phyloP scores from a whole-genome alignment of 2,329 filamentous ascomycete species.

The Monosporascus sp. region DNA sequence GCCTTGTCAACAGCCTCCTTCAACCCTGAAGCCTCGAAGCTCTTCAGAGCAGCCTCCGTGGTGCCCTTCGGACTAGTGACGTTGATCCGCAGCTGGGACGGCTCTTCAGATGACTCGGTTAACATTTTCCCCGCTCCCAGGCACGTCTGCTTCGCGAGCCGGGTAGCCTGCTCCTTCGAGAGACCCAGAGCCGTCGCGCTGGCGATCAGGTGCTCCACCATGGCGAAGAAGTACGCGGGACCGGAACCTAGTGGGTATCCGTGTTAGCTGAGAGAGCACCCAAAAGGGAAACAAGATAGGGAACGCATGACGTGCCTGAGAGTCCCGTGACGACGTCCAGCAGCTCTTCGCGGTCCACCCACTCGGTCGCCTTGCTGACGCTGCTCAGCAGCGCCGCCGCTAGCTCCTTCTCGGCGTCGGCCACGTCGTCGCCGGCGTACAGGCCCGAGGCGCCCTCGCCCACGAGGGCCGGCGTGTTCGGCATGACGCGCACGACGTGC shows the following conservation, averaged over 20 bases:
- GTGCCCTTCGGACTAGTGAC: conserved; percentile 49
- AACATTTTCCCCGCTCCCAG: conserved; percentile 48
- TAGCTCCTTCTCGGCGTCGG: conserved; percentile 35
- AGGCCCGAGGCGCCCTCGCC: conserved; percentile 45
- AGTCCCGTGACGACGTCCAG: conserved; percentile 46
- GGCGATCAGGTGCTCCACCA: conserved; percentile 45
- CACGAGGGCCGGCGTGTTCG: conserved; percentile 45
- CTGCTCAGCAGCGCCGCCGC: conserved; percentile 36
- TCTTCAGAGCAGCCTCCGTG: conserved; percentile 42
- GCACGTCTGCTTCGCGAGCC: conserved; percentile 45
- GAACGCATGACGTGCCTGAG: conserved; percentile 32
- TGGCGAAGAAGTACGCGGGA: conserved; percentile 48
- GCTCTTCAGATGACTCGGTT: conserved; percentile 38
- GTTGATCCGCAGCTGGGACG: conserved; percentile 42
- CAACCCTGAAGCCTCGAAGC: conserved; percentile 39
- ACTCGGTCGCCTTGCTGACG: conserved; percentile 43
- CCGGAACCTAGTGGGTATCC: conserved; percentile 34
- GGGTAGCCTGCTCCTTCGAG: conserved; percentile 41
- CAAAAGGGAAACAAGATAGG: background rate
- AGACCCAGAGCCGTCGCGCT: conserved; percentile 39
- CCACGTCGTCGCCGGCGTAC: conserved; percentile 38
- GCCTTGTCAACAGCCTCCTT: conserved; percentile 38
- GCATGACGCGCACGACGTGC: conserved; percentile 46
- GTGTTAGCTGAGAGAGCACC: no score
- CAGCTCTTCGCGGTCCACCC: conserved; percentile 43